Evolutionary conservation across 1,139 yeast species (phyloP), one percentile per base, ranked within the genome.

Genomic region (Blastobotrys raffinosifermentans): DNA sequence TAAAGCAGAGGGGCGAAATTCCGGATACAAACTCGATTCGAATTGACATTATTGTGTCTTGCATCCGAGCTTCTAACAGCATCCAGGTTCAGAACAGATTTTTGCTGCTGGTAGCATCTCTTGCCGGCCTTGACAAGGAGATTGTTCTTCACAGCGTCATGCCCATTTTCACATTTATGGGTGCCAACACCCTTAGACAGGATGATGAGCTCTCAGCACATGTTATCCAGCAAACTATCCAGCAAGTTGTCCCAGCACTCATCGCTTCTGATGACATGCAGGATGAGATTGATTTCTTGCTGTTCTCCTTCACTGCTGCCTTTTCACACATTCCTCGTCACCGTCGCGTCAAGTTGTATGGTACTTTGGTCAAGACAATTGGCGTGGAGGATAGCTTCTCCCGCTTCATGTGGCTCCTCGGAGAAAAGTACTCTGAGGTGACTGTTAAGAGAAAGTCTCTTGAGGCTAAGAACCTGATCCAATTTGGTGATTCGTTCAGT

Each of bases 81-180:
- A 97, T 97, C 7, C 97, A 91, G 61, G 93, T 89, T 21, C 98
- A 91, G 63, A 91, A 91, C 61, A 75, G 89, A 50, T 67, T 91
- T 37, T 67, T 91, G 44, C 66, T 91, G 46, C 89, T 91, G 14
- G 79, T 91, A 50, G 85, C 97, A 2, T 82, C 87, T 38, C 68
- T 91, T 50, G 97, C 97, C 0, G 69, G 87, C 0, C 66, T 89
- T 40, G 86, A 91, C 13, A 96, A 98, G 6, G 97, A 91, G 57
- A 76, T 83, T 27, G 87, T 91, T 26, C 69, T 93, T 47, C 97
- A 93, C 63, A 84, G 96, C 3, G 95, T 93, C 10, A 91, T 91
- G 99, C 98, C 99, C 14, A 89, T 91, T 38, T 91, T 91, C 67
- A 93, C 98, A 0, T 93, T 91, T 54, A 91, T 91, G 98, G 99